A percentile compares a stretch with the other conserved stretches of the same genome.
Evolutionary conservation across 345 rosid genomes (phyloP).

Genomic region (Geranium brycei): DNA sequence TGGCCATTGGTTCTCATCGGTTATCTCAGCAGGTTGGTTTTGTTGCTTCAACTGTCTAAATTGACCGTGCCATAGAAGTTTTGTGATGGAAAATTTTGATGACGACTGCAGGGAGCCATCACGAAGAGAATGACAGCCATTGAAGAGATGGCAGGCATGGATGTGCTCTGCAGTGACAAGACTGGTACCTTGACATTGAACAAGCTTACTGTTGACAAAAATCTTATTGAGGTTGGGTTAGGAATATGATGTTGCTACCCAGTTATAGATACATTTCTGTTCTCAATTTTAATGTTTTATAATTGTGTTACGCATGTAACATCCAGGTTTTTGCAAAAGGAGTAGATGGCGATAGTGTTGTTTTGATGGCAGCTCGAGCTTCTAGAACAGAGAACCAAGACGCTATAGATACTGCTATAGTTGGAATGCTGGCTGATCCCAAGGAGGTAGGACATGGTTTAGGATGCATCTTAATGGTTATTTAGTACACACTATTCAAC

Average conservation of each 20-base stretch:
- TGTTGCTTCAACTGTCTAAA: conserved; percentile 2
- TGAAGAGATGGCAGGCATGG: conserved; percentile 99
- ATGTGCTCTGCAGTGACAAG: conserved; percentile 97
- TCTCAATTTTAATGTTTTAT: conserved; percentile 4
- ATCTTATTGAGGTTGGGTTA: conserved; percentile 73
- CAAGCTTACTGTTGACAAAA: conserved; percentile 90
- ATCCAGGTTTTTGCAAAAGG: conserved; percentile 81
- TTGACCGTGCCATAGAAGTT: conserved; percentile 5
- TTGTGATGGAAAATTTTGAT: conserved; percentile 7
- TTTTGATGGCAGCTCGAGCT: conserved; percentile 94
- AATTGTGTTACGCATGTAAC: conserved; percentile 10
- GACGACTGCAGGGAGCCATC: conserved; percentile 70
- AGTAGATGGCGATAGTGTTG: conserved; percentile 73
- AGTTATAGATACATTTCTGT: neutral
- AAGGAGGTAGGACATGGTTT: conserved; percentile 49
- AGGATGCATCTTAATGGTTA: neutral
- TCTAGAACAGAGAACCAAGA: conserved; percentile 91
- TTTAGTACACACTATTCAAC: neutral
- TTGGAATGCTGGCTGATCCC: conserved; percentile 95
- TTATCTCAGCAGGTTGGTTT: conserved; percentile 77
- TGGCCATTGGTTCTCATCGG: conserved; percentile 98
- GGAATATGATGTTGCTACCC: conserved; percentile 1
- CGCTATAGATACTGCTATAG: conserved; percentile 93
- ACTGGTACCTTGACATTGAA: conserved; percentile 95
- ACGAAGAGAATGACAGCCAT: conserved; percentile 99